Conservation (phyloP, 305 asterid genomes). For the Fraxinus ornus region DNA sequence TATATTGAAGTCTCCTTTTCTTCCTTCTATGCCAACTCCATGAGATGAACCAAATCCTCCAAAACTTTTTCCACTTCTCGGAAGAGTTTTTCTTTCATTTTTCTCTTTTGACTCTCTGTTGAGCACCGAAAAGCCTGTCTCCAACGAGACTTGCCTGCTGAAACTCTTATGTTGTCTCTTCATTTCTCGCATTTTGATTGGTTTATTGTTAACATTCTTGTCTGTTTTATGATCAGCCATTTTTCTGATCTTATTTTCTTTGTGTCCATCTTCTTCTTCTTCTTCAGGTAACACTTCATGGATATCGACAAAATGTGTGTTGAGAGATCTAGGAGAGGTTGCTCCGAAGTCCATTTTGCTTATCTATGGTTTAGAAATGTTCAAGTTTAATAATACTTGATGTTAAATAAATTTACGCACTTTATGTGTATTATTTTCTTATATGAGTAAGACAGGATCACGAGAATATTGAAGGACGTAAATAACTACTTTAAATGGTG, state of each 20-base stretch:
- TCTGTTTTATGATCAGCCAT: conserved; percentile 28
- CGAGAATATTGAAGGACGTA: conserved; percentile 30
- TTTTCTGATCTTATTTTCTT: neutral
- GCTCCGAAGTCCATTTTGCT: conserved; percentile 49
- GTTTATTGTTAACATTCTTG: conserved; percentile 24
- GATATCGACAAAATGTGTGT: conserved; percentile 59
- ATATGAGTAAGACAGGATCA: conserved; percentile 23
- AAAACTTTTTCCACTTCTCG: conserved; percentile 77
- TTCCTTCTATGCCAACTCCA: conserved; percentile 31
- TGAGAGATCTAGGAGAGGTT: conserved; percentile 37
- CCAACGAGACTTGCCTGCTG: conserved; percentile 80
- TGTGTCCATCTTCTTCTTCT: conserved; percentile 31
- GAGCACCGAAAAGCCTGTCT: conserved; percentile 74
- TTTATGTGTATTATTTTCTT: neutral
- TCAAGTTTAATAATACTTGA: neutral
- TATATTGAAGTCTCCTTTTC: conserved; percentile 59
- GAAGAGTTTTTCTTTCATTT: conserved; percentile 37
- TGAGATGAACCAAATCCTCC: conserved; percentile 59
- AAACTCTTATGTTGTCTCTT: conserved; percentile 38
- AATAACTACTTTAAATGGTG: conserved; percentile 1
- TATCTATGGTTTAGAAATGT: neutral
- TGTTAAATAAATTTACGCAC: neutral
- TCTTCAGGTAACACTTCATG: conserved; percentile 60
- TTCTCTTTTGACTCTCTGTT: conserved; percentile 39
- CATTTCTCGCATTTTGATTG: conserved; percentile 29